Evolutionary conservation across 345 rosid species (phyloP), one percentile per base, ranked within the genome.

Genomic region (Brassica juncea): DNA sequence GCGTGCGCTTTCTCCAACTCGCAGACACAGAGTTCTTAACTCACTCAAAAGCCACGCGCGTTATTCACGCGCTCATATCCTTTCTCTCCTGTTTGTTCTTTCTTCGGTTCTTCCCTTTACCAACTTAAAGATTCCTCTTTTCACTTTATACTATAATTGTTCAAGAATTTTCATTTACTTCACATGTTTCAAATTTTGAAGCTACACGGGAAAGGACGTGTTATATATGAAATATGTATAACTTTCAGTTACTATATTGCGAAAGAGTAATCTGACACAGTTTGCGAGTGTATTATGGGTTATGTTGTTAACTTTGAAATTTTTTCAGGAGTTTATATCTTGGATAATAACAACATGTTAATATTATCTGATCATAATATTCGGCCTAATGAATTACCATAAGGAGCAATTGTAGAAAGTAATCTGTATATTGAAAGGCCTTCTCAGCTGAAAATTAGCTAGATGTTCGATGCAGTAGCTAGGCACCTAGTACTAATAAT

Each of bases 21-120:
- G 0, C 39, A 66, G 72, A 78, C 76, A 71, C 47, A 19, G 49
- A 72, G 61, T 34, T 55, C 58, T 70, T 27, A 77, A 77, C 80
- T 44, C 28, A 62, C 42, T 70, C 2, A 28, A 6, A 6, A 6
- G 4, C 16, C 71, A 31, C 70, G 8, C 64, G 34, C 67, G 21
- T 3, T 3, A 37, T 8, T 37, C 11, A 37, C 11, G 44, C 44
- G 44, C 44, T 37, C 63, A 9, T 49, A 14, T 31, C 0, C 11
- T 30, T 31, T 37, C 27, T 68, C 60, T 68, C 28, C 44, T 19
- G 23, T 8, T 54, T 52, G 15, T 65, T 64, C 34, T 27, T 77
- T 63, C 58, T 52, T 70, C 15, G 75, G 27, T 63, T 63, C 71
- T 34, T 77, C 71, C 23, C 28, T 70, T 49, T 49, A 54, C 30